A percentile compares a stretch with the other conserved stretches of the same genome.
Evolutionary conservation across 2,329 filamentous ascomycete genomes (phyloP).

Genomic region (Orbilia quercus): DNA sequence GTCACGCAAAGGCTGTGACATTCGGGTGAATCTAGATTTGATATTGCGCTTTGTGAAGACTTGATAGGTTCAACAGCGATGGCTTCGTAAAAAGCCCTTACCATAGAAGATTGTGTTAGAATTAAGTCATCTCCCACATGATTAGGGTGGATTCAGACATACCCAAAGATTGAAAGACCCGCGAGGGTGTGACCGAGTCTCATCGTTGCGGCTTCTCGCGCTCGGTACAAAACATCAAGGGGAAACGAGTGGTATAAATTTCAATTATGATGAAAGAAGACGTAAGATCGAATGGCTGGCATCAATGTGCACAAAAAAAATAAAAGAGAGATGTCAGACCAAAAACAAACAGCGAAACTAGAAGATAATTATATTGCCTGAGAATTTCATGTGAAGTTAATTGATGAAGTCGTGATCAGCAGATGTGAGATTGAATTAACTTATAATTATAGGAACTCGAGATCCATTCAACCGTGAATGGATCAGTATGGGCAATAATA

Average conservation of each 20-base stretch:
- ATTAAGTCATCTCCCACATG: not conserved
- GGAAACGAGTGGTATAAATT: constrained; percentile 1
- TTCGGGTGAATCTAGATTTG: too few species aligned
- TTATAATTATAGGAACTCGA: too few species aligned
- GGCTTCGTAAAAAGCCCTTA: constrained; percentile 13
- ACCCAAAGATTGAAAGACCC: constrained; percentile 28
- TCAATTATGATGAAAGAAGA: constrained; percentile 12
- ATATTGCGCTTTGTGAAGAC: too few species aligned
- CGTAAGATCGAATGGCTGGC: constrained; percentile 18
- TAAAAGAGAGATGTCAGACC: constrained; percentile 26
- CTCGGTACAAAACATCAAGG: not conserved
- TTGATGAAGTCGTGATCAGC: too few species aligned
- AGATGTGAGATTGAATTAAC: too few species aligned
- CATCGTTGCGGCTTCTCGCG: constrained; percentile 25
- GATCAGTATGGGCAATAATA: too few species aligned
- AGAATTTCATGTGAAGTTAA: too few species aligned
- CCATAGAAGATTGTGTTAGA: constrained; percentile 4
- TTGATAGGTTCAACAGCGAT: not conserved
- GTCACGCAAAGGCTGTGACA: constrained; percentile 14
- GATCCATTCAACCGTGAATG: too few species aligned
- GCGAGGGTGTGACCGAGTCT: constrained; percentile 21
- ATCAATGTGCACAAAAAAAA: constrained; percentile 21
- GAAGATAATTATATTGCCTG: too few species aligned
- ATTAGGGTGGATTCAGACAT: constrained; percentile 4
- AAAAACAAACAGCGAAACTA: too few species aligned